Evolutionary conservation across 306 rosid species (phyloP).

Genomic region (Malus orientalis): DNA sequence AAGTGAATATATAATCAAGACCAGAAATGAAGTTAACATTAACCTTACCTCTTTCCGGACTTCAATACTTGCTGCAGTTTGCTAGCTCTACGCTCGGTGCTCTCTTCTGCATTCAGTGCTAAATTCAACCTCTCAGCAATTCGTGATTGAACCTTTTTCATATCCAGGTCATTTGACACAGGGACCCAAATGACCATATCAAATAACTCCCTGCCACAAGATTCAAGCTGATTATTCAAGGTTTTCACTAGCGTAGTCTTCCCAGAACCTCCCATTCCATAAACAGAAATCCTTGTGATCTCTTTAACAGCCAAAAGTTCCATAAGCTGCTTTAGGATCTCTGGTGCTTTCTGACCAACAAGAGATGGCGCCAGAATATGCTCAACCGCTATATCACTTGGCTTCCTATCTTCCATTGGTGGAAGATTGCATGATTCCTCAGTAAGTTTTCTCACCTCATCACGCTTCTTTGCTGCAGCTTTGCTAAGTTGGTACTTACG

Average conservation of each 20-base stretch:
- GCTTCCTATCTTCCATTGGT: background rate
- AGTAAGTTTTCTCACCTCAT: background rate
- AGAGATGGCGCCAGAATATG: conserved; percentile 11
- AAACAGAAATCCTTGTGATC: background rate
- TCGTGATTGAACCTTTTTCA: conserved; percentile 4
- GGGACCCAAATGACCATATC: conserved; percentile 18
- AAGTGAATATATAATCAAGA: background rate
- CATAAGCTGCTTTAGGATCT: background rate
- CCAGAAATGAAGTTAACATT: background rate
- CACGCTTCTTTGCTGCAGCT: background rate
- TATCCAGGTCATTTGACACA: background rate
- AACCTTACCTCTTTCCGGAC: background rate
- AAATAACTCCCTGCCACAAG: background rate
- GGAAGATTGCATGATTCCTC: background rate
- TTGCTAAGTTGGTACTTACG: conserved; percentile 2
- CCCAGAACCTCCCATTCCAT: conserved; percentile 17
- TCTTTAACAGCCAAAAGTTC: background rate
- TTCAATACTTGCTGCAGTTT: background rate
- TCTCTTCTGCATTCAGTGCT: conserved; percentile 9
- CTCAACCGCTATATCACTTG: background rate
- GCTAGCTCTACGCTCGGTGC: background rate
- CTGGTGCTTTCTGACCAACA: conserved; percentile 4
- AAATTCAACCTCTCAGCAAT: conserved; percentile 16
- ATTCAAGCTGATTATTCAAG: conserved; percentile 9
- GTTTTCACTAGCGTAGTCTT: conserved; percentile 17